Evolutionary conservation across 176 grass and related monocot genomes (phyloP).

Genomic region (Triticum urartu): DNA sequence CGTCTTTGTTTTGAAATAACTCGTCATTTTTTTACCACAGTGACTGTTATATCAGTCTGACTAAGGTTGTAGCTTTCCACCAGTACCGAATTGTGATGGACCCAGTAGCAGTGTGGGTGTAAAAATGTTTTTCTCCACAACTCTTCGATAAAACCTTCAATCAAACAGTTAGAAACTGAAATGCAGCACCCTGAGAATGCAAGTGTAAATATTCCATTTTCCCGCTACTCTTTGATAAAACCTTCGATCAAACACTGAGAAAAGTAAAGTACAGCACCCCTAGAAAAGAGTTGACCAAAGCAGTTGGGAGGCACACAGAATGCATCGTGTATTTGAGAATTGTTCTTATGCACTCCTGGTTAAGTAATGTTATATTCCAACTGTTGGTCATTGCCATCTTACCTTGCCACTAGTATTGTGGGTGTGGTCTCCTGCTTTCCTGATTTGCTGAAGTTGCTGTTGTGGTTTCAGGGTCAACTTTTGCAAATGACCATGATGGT

Average conservation of each 20-base stretch:
- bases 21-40: background rate
- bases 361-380: background rate
- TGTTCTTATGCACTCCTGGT: background rate
- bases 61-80: background rate
- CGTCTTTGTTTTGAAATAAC: background rate
- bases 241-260: background rate
- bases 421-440: background rate
- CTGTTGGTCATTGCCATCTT: background rate
- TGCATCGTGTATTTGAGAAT: background rate
- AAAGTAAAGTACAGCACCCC: background rate
- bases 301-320: background rate
- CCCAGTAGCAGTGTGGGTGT: background rate
- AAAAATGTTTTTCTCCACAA: background rate
- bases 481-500: slow-evolving; percentile 98
- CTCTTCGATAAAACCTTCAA: background rate
- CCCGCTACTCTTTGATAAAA: background rate
- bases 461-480: slow-evolving; percentile 70
- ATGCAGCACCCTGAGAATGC: too few relatives aligned
- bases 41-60: background rate
- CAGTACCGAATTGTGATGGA: background rate
- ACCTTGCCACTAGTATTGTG: background rate
- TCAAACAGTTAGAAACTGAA: background rate
- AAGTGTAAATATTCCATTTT: background rate
- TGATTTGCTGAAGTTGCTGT: background rate
- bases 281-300: background rate